Evolutionary conservation across 2,329 filamentous ascomycete species (phyloP).

Genomic region (Pestalotiopsis sp.): DNA sequence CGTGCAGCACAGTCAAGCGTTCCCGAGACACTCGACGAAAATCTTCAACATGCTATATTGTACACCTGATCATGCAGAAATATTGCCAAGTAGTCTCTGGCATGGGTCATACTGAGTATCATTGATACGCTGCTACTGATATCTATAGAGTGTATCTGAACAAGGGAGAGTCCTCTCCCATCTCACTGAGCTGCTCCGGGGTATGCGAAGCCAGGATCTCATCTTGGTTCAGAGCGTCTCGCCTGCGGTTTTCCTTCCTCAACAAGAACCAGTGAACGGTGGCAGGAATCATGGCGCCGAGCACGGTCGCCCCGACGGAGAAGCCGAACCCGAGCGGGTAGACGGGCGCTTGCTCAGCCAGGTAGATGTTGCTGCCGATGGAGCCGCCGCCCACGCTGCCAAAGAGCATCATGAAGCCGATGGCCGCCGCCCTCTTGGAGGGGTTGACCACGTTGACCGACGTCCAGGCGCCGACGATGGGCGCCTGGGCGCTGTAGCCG

Average conservation of each 20-base stretch:
- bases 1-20: not conserved
- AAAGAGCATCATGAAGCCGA: slow-evolving; percentile 20
- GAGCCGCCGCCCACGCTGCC: slow-evolving; percentile 15
- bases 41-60: not conserved
- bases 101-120: not conserved
- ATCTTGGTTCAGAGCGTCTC: slow-evolving; percentile 10
- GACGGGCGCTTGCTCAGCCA: slow-evolving; percentile 19
- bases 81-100: not conserved
- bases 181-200: slow-evolving; percentile 12
- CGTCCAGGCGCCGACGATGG: slow-evolving; percentile 17
- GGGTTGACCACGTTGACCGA: slow-evolving; percentile 1
- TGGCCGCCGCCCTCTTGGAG: slow-evolving; percentile 14
- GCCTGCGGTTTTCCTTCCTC: slow-evolving; percentile 13
- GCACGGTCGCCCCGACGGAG: slow-evolving; percentile 17
- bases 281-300: slow-evolving; percentile 17
- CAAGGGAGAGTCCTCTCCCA: slow-evolving; percentile 19
- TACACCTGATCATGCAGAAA: not conserved
- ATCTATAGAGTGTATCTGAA: slow-evolving; percentile 18
- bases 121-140: not conserved
- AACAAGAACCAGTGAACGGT: slow-evolving; percentile 16
- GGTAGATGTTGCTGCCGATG: slow-evolving; percentile 22
- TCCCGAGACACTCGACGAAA: not conserved
- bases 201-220: slow-evolving; percentile 12
- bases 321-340: slow-evolving; percentile 21
- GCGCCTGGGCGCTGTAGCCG: slow-evolving; percentile 18